Evolutionary conservation across 2,329 filamentous ascomycete genomes (phyloP).

Genomic region (Trichoderma simmonsii): DNA sequence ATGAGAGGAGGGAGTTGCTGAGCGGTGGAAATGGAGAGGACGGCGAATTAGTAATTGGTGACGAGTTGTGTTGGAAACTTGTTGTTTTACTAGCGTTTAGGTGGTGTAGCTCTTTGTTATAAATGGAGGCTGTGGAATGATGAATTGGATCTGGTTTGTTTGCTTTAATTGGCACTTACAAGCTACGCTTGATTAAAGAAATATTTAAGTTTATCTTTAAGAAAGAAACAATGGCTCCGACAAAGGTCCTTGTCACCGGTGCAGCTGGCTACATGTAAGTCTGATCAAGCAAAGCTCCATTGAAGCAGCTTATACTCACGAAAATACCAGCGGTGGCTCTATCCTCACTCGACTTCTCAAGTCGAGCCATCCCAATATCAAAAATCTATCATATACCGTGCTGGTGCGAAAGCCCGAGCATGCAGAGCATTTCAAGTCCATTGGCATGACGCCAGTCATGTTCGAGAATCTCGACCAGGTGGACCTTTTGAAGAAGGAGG

Average conservation of each 20-base stretch:
- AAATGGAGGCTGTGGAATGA: neutral
- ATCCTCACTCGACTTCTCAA: slow-evolving; percentile 25
- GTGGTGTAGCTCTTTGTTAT: neutral
- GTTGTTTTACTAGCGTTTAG: neutral
- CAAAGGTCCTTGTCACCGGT: slow-evolving; percentile 28
- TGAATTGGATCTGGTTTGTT: neutral
- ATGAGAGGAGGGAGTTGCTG: too few species aligned
- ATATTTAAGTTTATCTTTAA: neutral
- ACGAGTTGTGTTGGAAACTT: neutral
- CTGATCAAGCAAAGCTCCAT: neutral
- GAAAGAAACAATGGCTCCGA: slow-evolving; percentile 17
- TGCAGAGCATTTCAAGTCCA: slow-evolving; percentile 23
- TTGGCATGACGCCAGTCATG: slow-evolving; percentile 26
- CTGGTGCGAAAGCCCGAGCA: slow-evolving; percentile 31
- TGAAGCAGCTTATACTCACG: neutral
- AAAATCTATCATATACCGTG: slow-evolving; percentile 21
- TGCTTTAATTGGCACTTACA: neutral
- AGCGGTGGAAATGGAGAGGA: neutral
- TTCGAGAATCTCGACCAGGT: slow-evolving; percentile 28
- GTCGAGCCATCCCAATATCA: slow-evolving; percentile 23
- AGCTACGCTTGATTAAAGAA: neutral
- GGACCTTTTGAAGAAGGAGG: slow-evolving; percentile 22
- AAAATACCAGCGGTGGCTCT: slow-evolving; percentile 26
- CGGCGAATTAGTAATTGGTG: neutral
- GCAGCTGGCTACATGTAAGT: slow-evolving; percentile 29